Percentiles rank a stretch among this genome's conserved stretches.
phyloP scores from a whole-genome alignment of 768 basidiomycete genomes.

The Pulveroboletus frians region DNA sequence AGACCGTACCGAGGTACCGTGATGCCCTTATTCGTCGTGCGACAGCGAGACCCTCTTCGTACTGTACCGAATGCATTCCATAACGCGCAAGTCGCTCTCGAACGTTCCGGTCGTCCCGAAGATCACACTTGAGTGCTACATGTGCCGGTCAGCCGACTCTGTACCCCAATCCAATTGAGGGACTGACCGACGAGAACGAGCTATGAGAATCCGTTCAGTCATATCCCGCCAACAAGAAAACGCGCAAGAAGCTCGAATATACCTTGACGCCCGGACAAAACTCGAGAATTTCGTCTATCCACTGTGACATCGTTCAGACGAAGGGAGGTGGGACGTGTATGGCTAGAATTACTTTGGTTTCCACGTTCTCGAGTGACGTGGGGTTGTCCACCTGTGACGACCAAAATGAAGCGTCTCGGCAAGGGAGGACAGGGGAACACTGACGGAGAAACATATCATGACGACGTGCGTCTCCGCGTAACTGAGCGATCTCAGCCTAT shows the following conservation, averaged over 20 bases:
- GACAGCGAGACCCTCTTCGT: constrained; percentile 87
- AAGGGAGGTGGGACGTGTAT: background rate
- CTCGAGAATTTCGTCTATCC: constrained; percentile 89
- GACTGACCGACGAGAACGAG: constrained; percentile 83
- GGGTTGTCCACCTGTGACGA: constrained; percentile 79
- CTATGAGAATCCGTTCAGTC: constrained; percentile 34
- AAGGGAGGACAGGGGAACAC: constrained; percentile 17
- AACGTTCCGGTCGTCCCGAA: constrained; percentile 75
- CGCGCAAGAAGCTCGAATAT: constrained; percentile 6
- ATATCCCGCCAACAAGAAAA: background rate
- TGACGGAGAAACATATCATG: constrained; percentile 92
- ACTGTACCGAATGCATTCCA: constrained; percentile 71
- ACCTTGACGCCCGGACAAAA: constrained; percentile 96
- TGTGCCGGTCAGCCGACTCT: constrained; percentile 8
- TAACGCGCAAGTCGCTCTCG: constrained; percentile 69
- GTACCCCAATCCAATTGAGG: background rate
- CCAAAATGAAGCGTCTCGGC: background rate
- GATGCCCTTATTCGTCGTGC: constrained; percentile 89
- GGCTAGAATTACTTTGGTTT: constrained; percentile 64
- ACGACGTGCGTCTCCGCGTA: constrained; percentile 97
- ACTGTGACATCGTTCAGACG: constrained; percentile 42
- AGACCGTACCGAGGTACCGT: constrained; percentile 79
- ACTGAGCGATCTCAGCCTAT: constrained; percentile 85
- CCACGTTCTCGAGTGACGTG: constrained; percentile 93
- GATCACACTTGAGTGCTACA: constrained; percentile 90